A percentile compares a stretch with the other conserved stretches of the same genome.
These are phyloP conservation scores for Pelargonium myrrhifolium DNA, from an alignment of 441 rosid genomes.

Conservation along the genomic window DNA sequence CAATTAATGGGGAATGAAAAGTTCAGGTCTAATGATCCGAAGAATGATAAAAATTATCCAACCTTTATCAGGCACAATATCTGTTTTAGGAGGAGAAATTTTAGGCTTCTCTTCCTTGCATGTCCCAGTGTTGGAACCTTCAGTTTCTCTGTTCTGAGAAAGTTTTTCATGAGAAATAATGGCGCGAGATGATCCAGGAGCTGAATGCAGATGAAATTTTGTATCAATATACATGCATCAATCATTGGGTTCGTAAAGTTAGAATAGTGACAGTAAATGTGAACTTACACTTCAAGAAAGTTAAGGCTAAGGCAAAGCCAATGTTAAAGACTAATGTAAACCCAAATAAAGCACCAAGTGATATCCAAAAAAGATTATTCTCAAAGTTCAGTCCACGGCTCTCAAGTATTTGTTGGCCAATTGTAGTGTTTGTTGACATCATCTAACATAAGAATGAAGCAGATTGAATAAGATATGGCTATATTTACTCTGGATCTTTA, in stretches of 20 bases:
- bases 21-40: neutral
- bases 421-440: constrained; percentile 26
- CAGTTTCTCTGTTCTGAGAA: constrained; percentile 11
- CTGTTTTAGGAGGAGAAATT: constrained; percentile 4
- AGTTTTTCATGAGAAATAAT: constrained; percentile 37
- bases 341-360: constrained; percentile 46
- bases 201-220: constrained; percentile 27
- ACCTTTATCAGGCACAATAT: constrained; percentile 20
- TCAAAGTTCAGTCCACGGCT: constrained; percentile 50
- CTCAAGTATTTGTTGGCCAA: constrained; percentile 38
- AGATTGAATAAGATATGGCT: neutral
- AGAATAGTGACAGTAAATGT: neutral
- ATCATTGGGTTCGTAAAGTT: neutral
- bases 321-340: constrained; percentile 41
- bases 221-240: neutral
- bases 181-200: constrained; percentile 45
- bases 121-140: constrained; percentile 16
- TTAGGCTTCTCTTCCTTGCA: constrained; percentile 6
- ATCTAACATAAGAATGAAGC: constrained; percentile 15
- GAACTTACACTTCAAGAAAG: constrained; percentile 44
- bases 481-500: no score
- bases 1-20: neutral
- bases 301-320: constrained; percentile 47
- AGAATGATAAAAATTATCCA: neutral
- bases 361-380: constrained; percentile 48